These are phyloP conservation scores for Nannochloris sp. DNA, from an alignment of 139 green algal species.

Conservation along the genomic window DNA sequence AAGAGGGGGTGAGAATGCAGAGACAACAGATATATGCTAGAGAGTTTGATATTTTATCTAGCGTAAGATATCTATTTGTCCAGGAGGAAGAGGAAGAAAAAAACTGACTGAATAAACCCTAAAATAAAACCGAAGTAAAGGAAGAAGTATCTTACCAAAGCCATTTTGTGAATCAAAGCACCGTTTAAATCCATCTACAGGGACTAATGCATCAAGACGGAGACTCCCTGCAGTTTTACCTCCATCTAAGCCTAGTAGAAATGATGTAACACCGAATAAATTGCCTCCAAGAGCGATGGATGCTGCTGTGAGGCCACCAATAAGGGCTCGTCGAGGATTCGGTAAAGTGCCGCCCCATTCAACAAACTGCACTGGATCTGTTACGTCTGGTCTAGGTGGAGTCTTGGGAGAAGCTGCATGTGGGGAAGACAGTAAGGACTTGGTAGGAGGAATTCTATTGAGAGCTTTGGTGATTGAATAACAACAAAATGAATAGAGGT, in stretches of 20 bases:
- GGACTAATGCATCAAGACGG: conserved; percentile 66
- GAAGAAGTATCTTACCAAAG: conserved; percentile 34
- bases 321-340: conserved; percentile 19
- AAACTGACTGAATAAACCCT: background rate
- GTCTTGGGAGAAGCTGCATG: background rate
- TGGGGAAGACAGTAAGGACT: too few species aligned
- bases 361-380: conserved; percentile 32
- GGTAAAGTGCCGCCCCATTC: conserved; percentile 47
- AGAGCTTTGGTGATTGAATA: background rate
- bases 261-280: conserved; percentile 63
- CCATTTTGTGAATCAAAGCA: conserved; percentile 62
- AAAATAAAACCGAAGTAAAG: background rate
- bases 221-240: conserved; percentile 35
- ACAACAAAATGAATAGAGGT: background rate
- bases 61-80: too few species aligned
- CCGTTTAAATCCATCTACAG: conserved; percentile 65
- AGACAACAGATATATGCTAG: too few species aligned
- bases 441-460: too few species aligned
- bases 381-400: conserved; percentile 11
- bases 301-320: conserved; percentile 30
- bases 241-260: conserved; percentile 62
- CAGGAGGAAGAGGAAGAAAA: background rate
- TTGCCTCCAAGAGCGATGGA: conserved; percentile 73
- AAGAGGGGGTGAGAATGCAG: too few species aligned
- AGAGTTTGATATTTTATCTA: too few species aligned